phyloP scores from a whole-genome alignment of 2,329 filamentous ascomycete genomes.

The Fusarium tjaetaba region DNA sequence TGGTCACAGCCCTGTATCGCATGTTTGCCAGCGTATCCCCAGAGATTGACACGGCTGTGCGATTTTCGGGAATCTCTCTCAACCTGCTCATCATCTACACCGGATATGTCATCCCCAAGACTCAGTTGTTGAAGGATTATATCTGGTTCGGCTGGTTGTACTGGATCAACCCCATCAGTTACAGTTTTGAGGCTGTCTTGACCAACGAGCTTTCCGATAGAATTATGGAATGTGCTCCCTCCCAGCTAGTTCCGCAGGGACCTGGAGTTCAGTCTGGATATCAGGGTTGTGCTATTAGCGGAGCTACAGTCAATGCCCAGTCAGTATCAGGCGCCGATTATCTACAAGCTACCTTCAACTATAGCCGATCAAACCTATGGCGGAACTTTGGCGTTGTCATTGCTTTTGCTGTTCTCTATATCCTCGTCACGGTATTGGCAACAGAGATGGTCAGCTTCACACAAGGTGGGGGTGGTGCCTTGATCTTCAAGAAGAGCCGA shows the following conservation, averaged over 20 bases:
- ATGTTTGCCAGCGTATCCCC: slow-evolving; percentile 67
- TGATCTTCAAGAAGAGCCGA: slow-evolving; percentile 77
- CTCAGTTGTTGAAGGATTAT: slow-evolving; percentile 62
- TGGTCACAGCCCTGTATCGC: slow-evolving; percentile 62
- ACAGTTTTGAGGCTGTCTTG: slow-evolving; percentile 70
- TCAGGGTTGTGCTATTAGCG: slow-evolving; percentile 65
- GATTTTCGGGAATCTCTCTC: slow-evolving; percentile 64
- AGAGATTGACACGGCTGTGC: slow-evolving; percentile 70
- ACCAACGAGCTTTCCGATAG: slow-evolving; percentile 65
- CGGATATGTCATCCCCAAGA: slow-evolving; percentile 68
- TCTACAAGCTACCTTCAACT: slow-evolving; percentile 61
- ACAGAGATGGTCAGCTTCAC: slow-evolving; percentile 47
- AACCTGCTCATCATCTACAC: slow-evolving; percentile 73
- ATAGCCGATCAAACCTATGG: slow-evolving; percentile 35
- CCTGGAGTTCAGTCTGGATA: slow-evolving; percentile 53
- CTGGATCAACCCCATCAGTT: slow-evolving; percentile 71
- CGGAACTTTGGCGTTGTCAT: slow-evolving; percentile 38
- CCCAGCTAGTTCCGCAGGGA: slow-evolving; percentile 59
- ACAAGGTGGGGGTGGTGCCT: slow-evolving; percentile 70
- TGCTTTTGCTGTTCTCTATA: slow-evolving; percentile 31
- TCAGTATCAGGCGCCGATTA: slow-evolving; percentile 65
- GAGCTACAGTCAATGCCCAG: slow-evolving; percentile 50
- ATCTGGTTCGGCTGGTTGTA: slow-evolving; percentile 78
- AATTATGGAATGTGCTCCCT: slow-evolving; percentile 58
- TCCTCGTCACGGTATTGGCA: slow-evolving; percentile 33